Evolutionary conservation across 1,284 basidiomycete genomes (phyloP).

Genomic region (Testicularia cyperi): DNA sequence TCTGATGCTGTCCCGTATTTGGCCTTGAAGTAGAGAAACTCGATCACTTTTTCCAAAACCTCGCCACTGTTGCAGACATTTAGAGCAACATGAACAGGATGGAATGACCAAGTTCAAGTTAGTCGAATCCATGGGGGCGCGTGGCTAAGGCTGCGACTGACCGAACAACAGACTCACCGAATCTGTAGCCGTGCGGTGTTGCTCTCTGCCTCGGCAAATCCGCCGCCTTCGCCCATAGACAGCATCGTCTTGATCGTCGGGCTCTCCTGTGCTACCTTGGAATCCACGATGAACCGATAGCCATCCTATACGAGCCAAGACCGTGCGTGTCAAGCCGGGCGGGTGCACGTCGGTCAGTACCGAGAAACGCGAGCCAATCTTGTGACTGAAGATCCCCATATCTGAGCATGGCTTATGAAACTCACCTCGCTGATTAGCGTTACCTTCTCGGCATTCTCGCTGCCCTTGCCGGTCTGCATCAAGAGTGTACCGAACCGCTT

Average conservation of each 20-base stretch:
- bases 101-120: too few relatives aligned
- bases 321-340: too few relatives aligned
- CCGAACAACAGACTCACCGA: conserved; percentile 59
- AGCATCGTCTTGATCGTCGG: conserved; percentile 52
- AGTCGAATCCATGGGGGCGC: too few relatives aligned
- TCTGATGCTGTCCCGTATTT: conserved; percentile 68
- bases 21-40: conserved; percentile 77
- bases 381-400: neutral
- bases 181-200: conserved; percentile 61
- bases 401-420: too few relatives aligned
- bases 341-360: too few relatives aligned
- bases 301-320: conserved; percentile 52
- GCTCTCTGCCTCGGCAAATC: conserved; percentile 61
- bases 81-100: too few relatives aligned
- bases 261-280: conserved; percentile 22
- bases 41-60: conserved; percentile 77
- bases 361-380: too few relatives aligned
- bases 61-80: conserved; percentile 71
- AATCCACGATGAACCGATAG: conserved; percentile 49
- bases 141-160: too few relatives aligned
- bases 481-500: too few relatives aligned
- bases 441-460: too few relatives aligned
- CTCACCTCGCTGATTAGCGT: conserved; percentile 53
- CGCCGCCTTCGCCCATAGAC: conserved; percentile 50
- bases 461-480: conserved; percentile 3